Evolutionary conservation across 306 rosid genomes (phyloP), one percentile per base, ranked within the genome.

Genomic region (Fragaria nilgerrensis): DNA sequence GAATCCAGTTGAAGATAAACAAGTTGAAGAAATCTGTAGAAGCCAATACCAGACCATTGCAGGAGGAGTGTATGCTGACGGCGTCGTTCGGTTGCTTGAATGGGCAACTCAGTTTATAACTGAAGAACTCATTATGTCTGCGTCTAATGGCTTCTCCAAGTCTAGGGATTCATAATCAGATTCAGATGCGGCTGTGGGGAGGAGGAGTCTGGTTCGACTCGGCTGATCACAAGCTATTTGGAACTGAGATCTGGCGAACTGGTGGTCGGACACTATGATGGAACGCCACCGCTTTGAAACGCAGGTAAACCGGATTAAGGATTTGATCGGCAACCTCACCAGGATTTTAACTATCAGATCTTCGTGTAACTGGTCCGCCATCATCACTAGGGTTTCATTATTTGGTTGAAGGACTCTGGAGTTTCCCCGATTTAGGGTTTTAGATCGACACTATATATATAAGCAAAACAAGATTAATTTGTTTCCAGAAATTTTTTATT

Each of bases 11-110:
- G 53, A n/a, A 22, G 34, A 68, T 22, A 22, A n/a, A 43, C 27
- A 9, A 1, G 7, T 58, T 23, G 5, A 5, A 22, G 25, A 0
- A 20, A 2, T 0, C 4, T 7, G 0, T 7, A 20, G 2, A 50
- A 49, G 53, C 27, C 22, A 29, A 22, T 23, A 68, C 73, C 73
- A 68, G 5, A n/a, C 53, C 36, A 68, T 43, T 68, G 36, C 73
- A 68, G 34, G 73, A 43, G 16, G 20, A 43, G 32, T 13, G 19
- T 11, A 45, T 12, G 34, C 16, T 1, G 64, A 23, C 29, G 32
- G 8, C 16, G 13, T 23, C 2, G 64, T 58, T 3, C 0, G 64
- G 64, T 22, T 22, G 34, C 6, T 23, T 22, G 64, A 58, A 58
- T 3, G 64, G 64, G 64, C 34, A 58, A 7, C 16, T 9, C 27